Percentiles rank a stretch among this genome's conserved stretches.
These are phyloP conservation scores for Fraxinus platypoda DNA, from an alignment of 305 asterid species.

Conservation along the genomic window DNA sequence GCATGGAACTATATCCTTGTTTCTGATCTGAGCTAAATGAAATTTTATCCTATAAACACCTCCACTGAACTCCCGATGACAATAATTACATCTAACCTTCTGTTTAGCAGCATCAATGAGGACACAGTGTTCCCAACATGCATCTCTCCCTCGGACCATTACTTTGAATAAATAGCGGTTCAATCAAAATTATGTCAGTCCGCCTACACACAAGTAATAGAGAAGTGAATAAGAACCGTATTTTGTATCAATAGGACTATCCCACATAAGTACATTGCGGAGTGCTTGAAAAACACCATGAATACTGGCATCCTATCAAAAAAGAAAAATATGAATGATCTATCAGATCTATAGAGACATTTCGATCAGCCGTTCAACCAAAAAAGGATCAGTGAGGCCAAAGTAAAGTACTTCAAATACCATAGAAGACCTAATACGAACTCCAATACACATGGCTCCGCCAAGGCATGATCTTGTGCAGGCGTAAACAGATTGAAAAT, in stretches of 20 bases:
- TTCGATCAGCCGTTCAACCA: not conserved
- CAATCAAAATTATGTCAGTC: not conserved
- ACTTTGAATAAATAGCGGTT: not conserved
- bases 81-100: constrained; percentile 52
- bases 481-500: not conserved
- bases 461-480: not conserved
- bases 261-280: not conserved
- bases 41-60: constrained; percentile 53
- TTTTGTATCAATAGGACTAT: not conserved
- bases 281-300: not conserved
- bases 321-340: not conserved
- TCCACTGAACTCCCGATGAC: constrained; percentile 50
- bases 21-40: constrained; percentile 50
- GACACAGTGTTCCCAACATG: constrained; percentile 54
- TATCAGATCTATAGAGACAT: not conserved
- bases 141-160: constrained; percentile 56
- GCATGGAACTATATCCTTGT: constrained; percentile 51
- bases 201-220: not conserved
- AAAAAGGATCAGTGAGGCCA: not conserved
- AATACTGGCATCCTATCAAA: not conserved
- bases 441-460: not conserved
- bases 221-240: not conserved
- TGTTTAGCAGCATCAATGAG: constrained; percentile 48
- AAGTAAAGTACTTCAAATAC: not conserved
- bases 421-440: not conserved